phyloP scores from a whole-genome alignment of 2,329 filamentous ascomycete species.

The Coniochaeta sp. region DNA sequence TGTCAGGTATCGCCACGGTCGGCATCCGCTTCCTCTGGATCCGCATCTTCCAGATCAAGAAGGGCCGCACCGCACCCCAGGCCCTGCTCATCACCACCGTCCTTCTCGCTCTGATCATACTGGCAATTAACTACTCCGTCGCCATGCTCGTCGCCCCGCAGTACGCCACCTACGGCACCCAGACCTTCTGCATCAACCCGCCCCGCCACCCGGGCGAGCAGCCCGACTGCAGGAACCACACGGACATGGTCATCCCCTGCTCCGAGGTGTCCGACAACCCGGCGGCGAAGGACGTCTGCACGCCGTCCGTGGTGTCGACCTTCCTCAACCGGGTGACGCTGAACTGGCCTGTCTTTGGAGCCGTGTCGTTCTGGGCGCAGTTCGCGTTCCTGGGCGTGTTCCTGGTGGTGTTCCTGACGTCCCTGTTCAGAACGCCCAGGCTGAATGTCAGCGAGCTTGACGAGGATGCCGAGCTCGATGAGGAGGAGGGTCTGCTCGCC shows the following conservation, averaged over 20 bases:
- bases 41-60: slow-evolving; percentile 83
- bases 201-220: slow-evolving; percentile 54
- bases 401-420: slow-evolving; percentile 70
- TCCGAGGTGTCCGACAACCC: slow-evolving; percentile 66
- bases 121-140: slow-evolving; percentile 89
- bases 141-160: slow-evolving; percentile 94
- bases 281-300: slow-evolving; percentile 77
- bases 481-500: slow-evolving; percentile 86
- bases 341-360: slow-evolving; percentile 93
- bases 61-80: slow-evolving; percentile 83
- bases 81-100: slow-evolving; percentile 87
- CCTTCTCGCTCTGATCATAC: slow-evolving; percentile 78
- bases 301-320: slow-evolving; percentile 81
- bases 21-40: slow-evolving; percentile 97
- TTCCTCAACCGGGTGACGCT: slow-evolving; percentile 89
- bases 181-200: slow-evolving; percentile 81
- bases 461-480: slow-evolving; percentile 82
- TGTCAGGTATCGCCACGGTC: slow-evolving; percentile 77
- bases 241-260: slow-evolving; percentile 71
- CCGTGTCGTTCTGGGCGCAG: slow-evolving; percentile 92
- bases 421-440: slow-evolving; percentile 73
- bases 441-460: slow-evolving; percentile 73
- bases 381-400: slow-evolving; percentile 86
- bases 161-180: slow-evolving; percentile 88
- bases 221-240: slow-evolving; percentile 68